Evolutionary conservation across 2,329 filamentous ascomycete genomes (phyloP), one percentile per base, ranked within the genome.

Genomic region (Cytospora mali): DNA sequence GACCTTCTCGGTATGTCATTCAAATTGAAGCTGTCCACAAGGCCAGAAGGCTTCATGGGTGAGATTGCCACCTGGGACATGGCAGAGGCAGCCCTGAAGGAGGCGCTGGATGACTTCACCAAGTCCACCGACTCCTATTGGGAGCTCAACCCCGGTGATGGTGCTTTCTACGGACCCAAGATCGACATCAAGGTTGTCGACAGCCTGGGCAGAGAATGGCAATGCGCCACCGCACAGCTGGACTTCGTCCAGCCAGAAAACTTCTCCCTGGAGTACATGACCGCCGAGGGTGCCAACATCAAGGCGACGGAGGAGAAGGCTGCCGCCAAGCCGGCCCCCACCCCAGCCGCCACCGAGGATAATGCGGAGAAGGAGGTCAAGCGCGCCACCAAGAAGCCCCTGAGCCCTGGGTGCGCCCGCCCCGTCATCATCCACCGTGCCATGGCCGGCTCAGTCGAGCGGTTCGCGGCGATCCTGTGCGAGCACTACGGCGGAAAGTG

Each of bases 161-260:
- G 95, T 73, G 95, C 95, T 58, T 99, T 98, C 79, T 99, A 99
- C 75, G 95, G 95, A 1, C 95, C 95, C 57, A 99, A 99, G 85
- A 97, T 98, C 70, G 95, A 99, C 71, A 95, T 99, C 72, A 96
- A 92, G 66, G 93, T 99, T 72, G 89, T 88, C 57, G 94, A 97
- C 76, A 92, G 92, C 52, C 81, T 97, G 68, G 87, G 88, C 76
- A 86, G 93, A 74, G 91, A 68, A 64, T 90, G 87, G 79, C 90
- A 94, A 75, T 93, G 90, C 71, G 91, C 93, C 69, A 97, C 93
- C 13, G 64, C 98, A 69, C 94, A 98, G 79, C 86, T 96, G 60
- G 92, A 96, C 75, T 96, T 96, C 80, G 90, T 97, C 73, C 84
- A 91, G 23, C 89, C 90, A 1, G 82, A 89, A 70, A 93, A 93